Evolutionary conservation across 306 rosid species (phyloP).

Genomic region (Prunus campanulata): DNA sequence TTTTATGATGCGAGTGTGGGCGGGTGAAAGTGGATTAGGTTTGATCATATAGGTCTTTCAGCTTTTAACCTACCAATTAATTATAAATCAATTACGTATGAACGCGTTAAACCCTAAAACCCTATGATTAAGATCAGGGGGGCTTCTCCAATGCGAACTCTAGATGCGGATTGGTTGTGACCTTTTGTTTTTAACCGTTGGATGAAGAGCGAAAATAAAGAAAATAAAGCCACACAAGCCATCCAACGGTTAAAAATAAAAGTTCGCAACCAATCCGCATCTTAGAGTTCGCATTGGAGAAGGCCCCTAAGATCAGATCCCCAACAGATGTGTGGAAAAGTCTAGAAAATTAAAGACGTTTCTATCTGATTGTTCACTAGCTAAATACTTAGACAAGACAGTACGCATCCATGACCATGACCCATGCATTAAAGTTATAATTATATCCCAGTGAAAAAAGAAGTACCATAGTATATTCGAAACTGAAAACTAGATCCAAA

Average conservation of each 20-base stretch:
- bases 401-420: not conserved
- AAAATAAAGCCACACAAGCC: too few relatives aligned
- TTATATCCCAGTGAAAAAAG: not conserved
- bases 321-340: conserved; percentile 3
- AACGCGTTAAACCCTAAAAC: not conserved
- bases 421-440: not conserved
- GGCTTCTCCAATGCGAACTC: too few relatives aligned
- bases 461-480: not conserved
- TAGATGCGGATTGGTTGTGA: too few relatives aligned
- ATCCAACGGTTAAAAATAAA: too few relatives aligned
- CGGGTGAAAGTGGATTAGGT: conserved; percentile 23
- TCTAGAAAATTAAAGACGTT: not conserved
- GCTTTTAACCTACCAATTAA: conserved; percentile 17
- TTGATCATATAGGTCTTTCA: not conserved
- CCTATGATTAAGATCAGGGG: not conserved
- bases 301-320: not conserved
- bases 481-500: not conserved
- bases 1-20: conserved; percentile 6
- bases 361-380: not conserved
- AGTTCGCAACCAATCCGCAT: too few relatives aligned
- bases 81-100: conserved; percentile 3
- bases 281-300: too few relatives aligned
- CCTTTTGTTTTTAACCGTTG: too few relatives aligned
- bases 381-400: not conserved
- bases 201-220: too few relatives aligned